phyloP scores from a whole-genome alignment of 108 stramenopile species.

The Craspedostauros australis region DNA sequence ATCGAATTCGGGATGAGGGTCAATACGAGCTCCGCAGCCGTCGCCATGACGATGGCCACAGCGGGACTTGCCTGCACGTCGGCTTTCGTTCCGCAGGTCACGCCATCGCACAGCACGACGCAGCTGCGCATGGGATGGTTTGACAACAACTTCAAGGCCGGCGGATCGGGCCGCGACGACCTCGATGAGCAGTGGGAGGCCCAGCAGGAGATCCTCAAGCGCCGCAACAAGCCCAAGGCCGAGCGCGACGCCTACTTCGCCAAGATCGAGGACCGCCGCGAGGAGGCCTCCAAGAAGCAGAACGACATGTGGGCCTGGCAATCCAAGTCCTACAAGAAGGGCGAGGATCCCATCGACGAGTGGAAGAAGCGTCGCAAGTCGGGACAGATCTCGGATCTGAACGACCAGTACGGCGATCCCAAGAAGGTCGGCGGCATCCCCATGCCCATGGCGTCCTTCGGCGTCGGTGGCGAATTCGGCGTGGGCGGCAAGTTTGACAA shows the following conservation, averaged over 20 bases:
- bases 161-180: constrained; percentile 43
- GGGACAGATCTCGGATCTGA: constrained; percentile 75
- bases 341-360: constrained; percentile 80
- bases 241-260: constrained; percentile 75
- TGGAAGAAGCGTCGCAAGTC: constrained; percentile 75
- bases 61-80: too few relatives aligned
- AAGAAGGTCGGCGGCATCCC: constrained; percentile 85
- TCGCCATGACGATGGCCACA: too few relatives aligned
- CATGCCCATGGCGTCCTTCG: constrained; percentile 76
- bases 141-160: constrained; percentile 31
- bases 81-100: too few relatives aligned
- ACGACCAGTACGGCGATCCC: constrained; percentile 83
- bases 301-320: constrained; percentile 86
- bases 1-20: too few relatives aligned
- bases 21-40: too few relatives aligned
- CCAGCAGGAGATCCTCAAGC: constrained; percentile 72
- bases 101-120: too few relatives aligned
- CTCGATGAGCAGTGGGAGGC: constrained; percentile 68
- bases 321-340: constrained; percentile 67
- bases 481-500: constrained; percentile 93
- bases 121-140: constrained; percentile 31
- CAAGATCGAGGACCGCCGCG: constrained; percentile 59
- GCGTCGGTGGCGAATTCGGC: constrained; percentile 88
- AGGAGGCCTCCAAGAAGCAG: constrained; percentile 61
- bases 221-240: constrained; percentile 45